These are phyloP conservation scores for Cyclotella cryptica DNA, from an alignment of 108 stramenopile genomes.

Conservation along the genomic window DNA sequence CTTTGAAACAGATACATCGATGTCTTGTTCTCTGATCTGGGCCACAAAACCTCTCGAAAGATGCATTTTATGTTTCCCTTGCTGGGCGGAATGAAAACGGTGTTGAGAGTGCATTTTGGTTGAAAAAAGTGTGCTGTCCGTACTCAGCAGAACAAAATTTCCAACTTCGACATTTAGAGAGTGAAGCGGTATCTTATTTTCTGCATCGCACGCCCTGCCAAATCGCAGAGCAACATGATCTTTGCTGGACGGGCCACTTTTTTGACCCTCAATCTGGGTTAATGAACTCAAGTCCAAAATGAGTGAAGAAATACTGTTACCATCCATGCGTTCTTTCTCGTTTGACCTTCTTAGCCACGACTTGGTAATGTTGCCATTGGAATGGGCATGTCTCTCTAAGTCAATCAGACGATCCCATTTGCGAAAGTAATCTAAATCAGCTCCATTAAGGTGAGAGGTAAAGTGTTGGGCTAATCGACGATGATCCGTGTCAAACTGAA, in stretches of 20 bases:
- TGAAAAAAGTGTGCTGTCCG: slow-evolving; percentile 56
- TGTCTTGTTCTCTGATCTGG: slow-evolving; percentile 34
- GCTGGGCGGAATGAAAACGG: not conserved
- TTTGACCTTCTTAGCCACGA: slow-evolving; percentile 73
- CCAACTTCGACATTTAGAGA: slow-evolving; percentile 54
- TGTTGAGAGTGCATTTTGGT: not conserved
- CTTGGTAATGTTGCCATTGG: slow-evolving; percentile 29
- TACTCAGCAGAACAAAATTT: slow-evolving; percentile 74
- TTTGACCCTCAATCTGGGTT: slow-evolving; percentile 7
- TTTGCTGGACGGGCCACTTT: slow-evolving; percentile 4
- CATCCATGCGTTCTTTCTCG: slow-evolving; percentile 64
- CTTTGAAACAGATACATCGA: slow-evolving; percentile 53
- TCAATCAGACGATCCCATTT: slow-evolving; percentile 92
- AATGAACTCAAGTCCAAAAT: slow-evolving; percentile 49
- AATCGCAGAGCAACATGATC: slow-evolving; percentile 47
- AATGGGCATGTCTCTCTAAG: slow-evolving; percentile 71
- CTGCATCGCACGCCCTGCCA: slow-evolving; percentile 33
- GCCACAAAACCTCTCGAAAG: slow-evolving; percentile 69
- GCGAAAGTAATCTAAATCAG: slow-evolving; percentile 80
- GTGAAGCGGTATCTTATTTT: slow-evolving; percentile 29
- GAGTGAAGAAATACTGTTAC: slow-evolving; percentile 72
- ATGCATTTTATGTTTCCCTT: slow-evolving; percentile 61
- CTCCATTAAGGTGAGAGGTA: slow-evolving; percentile 68
- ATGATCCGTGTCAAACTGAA: slow-evolving; percentile 36
- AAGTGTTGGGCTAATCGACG: slow-evolving; percentile 62